These are phyloP conservation scores for Claviceps sp. DNA, from an alignment of 2,329 filamentous ascomycete species.

Conservation along the genomic window DNA sequence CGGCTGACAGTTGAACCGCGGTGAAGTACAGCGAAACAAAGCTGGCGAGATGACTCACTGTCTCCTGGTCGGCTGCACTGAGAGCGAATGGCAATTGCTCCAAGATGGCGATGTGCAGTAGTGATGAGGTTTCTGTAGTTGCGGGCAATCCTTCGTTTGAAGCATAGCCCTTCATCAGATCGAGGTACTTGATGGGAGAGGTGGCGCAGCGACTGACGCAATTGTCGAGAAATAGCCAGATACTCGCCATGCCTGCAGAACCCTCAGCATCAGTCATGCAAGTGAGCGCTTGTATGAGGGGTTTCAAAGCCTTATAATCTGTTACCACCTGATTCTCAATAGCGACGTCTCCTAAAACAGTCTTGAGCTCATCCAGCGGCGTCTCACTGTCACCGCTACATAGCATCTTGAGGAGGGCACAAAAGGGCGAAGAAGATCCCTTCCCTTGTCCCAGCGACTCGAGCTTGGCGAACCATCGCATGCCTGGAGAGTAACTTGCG, in stretches of 20 bases:
- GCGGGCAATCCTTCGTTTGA: constrained; percentile 15
- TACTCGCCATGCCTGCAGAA: constrained; percentile 18
- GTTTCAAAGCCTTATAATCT: constrained; percentile 31
- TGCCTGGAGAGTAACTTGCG: constrained; percentile 65
- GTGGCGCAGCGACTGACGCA: constrained; percentile 62
- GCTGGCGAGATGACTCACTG: constrained; percentile 33
- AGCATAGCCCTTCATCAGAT: constrained; percentile 43
- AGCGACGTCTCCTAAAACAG: constrained; percentile 46
- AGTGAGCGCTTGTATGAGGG: constrained; percentile 26
- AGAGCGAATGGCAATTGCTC: constrained; percentile 68
- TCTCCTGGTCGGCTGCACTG: constrained; percentile 31
- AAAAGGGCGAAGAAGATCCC: constrained; percentile 45
- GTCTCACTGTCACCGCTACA: constrained; percentile 17
- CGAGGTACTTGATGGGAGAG: constrained; percentile 73
- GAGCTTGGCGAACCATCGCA: constrained; percentile 79
- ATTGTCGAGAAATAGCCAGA: constrained; percentile 70
- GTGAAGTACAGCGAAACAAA: constrained; percentile 48
- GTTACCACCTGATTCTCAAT: constrained; percentile 55
- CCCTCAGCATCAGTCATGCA: constrained; percentile 10
- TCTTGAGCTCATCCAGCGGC: constrained; percentile 31
- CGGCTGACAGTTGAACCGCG: constrained; percentile 26
- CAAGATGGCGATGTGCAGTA: constrained; percentile 53
- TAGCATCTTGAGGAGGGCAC: constrained; percentile 46
- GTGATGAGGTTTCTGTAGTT: constrained; percentile 29
- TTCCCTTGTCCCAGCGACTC: constrained; percentile 38